These are phyloP conservation scores for Allomyces javanicus DNA, from an alignment of 192 early-diverging fungal genomes.

Conservation along the genomic window DNA sequence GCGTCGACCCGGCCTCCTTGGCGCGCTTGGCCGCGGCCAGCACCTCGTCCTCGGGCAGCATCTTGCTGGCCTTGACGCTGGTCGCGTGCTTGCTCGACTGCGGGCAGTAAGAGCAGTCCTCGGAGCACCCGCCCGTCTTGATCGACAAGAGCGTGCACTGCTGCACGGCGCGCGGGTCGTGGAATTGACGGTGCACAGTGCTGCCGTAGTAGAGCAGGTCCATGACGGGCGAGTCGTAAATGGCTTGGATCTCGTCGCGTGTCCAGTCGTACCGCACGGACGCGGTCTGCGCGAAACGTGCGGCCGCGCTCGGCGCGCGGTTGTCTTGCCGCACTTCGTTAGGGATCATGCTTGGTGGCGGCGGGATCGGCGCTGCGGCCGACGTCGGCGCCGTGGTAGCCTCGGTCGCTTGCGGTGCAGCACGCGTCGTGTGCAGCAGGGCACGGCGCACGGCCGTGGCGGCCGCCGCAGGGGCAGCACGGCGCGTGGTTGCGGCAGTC, in stretches of 20 bases:
- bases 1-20: conserved; percentile 52
- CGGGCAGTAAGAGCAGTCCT: conserved; percentile 68
- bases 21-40: conserved; percentile 47
- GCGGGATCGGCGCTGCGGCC: no score
- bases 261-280: conserved; percentile 32
- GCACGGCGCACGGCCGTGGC: no score
- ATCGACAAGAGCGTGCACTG: conserved; percentile 61
- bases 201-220: conserved; percentile 54
- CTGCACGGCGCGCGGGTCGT: conserved; percentile 50
- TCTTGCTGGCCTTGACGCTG: conserved; percentile 41
- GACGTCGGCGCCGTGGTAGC: no score
- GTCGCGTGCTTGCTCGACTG: conserved; percentile 60
- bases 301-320: no score
- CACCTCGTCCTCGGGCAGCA: conserved; percentile 48
- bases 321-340: no score
- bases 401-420: no score
- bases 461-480: no score
- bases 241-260: conserved; percentile 44
- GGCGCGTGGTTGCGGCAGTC: no score
- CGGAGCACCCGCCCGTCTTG: conserved; percentile 67
- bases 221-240: conserved; percentile 58
- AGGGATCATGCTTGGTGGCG: no score
- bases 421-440: no score
- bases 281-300: no score
- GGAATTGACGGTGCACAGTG: conserved; percentile 49